Evolutionary conservation across 177 flowering plant species (phyloP), one percentile per base, ranked within the genome.

Genomic region (Vitis hybrid): DNA sequence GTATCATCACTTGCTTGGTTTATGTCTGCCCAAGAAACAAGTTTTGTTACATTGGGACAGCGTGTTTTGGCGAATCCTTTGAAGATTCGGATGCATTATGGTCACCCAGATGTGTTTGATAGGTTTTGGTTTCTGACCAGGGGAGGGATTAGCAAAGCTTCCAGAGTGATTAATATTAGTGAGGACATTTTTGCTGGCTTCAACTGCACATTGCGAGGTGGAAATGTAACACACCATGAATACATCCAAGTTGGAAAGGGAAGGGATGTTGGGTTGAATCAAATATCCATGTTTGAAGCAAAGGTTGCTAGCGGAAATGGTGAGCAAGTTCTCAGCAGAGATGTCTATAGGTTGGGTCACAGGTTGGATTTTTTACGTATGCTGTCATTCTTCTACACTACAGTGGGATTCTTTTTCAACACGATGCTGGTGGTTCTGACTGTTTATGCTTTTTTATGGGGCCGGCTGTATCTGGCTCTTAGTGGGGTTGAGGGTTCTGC

Each of bases 151-250:
- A 88, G 92, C 67, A 88, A 88, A 72, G 92, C 92, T 74, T 88
- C 92, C 50, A 77, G 86, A 60, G 90, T 86, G 67, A 88, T 88
- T 19, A 86, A 88, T 75, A 83, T 88, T 18, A 86, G 90, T 73
- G 92, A 88, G 78, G 92, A 88, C 74, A 88, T 88, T 39, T 88
- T 88, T 77, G 92, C 92, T 59, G 92, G 92, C 58, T 88, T 88
- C 67, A 88, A 86, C 67, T 88, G 90, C 79, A 88, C 90, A 11
- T 64, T 88, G 73, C 75, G 92, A 19, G 89, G 90, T 5, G 92
- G 92, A 39, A 88, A 86, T 69, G 80, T 88, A 29, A 86, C 92
- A 10, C 91, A 87, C 67, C 89, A 87, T 71, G 91, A 87, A 60
- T 87, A 87, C 70, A 83, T 87, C 51, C 92, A 88, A 71, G 90